These are phyloP conservation scores for Dactylonectria estremocensis DNA, from an alignment of 2,329 filamentous ascomycete genomes.

Conservation along the genomic window DNA sequence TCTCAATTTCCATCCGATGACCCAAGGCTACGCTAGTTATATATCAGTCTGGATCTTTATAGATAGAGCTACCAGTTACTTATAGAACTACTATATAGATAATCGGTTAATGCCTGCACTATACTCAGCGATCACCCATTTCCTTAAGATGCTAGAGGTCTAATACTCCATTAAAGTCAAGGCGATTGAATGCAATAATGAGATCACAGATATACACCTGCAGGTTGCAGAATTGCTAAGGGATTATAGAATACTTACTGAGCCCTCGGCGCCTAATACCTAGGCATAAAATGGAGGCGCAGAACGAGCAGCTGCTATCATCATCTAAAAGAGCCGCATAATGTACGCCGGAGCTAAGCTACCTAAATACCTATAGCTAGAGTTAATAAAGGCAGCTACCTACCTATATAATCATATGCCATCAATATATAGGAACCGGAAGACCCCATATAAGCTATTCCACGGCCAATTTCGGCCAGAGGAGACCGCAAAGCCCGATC, in stretches of 20 bases:
- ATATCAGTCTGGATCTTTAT: not conserved
- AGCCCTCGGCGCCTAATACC: not conserved
- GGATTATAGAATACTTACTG: no score
- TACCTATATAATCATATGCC: not conserved
- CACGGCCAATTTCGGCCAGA: no score
- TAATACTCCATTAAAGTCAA: not conserved
- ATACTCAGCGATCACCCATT: not conserved
- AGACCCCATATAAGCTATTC: no score
- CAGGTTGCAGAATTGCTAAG: not conserved
- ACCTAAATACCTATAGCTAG: not conserved
- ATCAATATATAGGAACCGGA: no score
- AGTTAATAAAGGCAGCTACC: not conserved
- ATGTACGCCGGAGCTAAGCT: not conserved
- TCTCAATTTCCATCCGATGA: not conserved
- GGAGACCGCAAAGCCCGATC: no score
- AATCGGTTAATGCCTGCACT: not conserved
- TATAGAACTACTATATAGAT: not conserved
- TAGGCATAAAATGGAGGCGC: not conserved
- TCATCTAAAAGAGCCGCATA: not conserved
- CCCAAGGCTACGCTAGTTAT: not conserved
- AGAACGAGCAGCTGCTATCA: not conserved
- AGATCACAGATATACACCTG: not conserved
- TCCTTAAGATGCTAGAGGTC: not conserved
- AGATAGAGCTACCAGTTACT: not conserved
- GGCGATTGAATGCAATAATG: not conserved